Evolutionary conservation across 192 early-diverging fungal species (phyloP).

Genomic region (Podila horticola): DNA sequence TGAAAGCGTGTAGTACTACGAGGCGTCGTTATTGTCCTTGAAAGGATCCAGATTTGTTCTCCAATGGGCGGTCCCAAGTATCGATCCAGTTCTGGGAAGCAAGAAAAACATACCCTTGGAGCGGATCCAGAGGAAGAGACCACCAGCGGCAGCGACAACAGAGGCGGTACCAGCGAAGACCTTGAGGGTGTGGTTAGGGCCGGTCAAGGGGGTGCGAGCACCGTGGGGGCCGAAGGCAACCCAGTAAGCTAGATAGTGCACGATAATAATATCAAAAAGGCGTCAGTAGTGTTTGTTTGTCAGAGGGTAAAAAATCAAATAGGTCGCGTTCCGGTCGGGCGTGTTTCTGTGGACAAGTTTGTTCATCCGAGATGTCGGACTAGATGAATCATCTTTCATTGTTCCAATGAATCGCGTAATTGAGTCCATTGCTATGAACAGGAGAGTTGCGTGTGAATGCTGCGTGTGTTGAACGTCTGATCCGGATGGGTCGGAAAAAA

Average conservation of each 20-base stretch:
- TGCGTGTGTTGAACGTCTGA: neutral
- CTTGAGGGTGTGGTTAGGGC: conserved; percentile 79
- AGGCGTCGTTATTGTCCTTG: too few species aligned
- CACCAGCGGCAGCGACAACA: conserved; percentile 62
- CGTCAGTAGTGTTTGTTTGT: neutral
- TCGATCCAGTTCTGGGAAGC: neutral
- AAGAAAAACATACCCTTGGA: conserved; percentile 53
- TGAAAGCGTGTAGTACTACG: neutral
- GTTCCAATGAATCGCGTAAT: neutral
- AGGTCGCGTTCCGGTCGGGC: too few species aligned
- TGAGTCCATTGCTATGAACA: too few species aligned
- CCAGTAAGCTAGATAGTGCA: conserved; percentile 78
- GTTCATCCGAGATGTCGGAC: neutral
- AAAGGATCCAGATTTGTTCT: neutral
- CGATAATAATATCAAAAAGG: neutral
- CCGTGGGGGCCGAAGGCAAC: conserved; percentile 96
- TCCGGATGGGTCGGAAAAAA: neutral
- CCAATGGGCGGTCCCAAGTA: neutral
- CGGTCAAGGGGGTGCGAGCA: conserved; percentile 77
- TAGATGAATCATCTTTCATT: neutral
- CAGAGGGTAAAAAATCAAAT: neutral
- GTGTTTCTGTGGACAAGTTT: too few species aligned
- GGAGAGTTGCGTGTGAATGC: neutral
- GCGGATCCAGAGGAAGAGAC: conserved; percentile 71
- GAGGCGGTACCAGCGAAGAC: conserved; percentile 70